Evolutionary conservation across 176 grass and related monocot species (phyloP).

Genomic region (Puya raimondii): DNA sequence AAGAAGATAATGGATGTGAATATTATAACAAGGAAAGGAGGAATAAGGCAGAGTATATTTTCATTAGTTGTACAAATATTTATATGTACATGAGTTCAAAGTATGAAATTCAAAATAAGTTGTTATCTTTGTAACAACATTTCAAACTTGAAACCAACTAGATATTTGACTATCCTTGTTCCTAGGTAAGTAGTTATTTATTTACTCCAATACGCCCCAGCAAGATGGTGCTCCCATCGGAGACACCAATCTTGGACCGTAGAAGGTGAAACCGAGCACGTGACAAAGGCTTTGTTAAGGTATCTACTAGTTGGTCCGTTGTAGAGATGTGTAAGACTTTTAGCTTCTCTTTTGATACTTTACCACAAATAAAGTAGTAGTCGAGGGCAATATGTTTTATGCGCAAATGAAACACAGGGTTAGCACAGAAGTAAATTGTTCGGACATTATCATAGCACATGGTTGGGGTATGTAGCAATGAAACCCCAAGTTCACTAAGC

Average conservation of each 20-base stretch:
- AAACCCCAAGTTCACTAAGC: background rate
- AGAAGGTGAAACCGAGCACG: background rate
- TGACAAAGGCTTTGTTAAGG: background rate
- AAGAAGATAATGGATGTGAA: too few species aligned
- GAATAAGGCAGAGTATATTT: too few species aligned
- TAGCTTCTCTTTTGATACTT: background rate
- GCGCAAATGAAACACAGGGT: background rate
- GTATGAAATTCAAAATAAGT: too few species aligned
- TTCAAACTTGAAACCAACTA: too few species aligned
- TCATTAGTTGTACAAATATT: too few species aligned
- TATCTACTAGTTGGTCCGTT: background rate
- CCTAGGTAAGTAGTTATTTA: too few species aligned
- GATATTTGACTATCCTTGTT: too few species aligned
- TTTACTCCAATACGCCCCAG: too few species aligned
- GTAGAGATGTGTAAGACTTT: background rate
- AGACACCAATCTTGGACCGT: background rate
- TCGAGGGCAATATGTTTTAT: background rate
- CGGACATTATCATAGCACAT: slow-evolving; percentile 15
- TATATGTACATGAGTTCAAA: too few species aligned
- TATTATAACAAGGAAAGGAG: too few species aligned
- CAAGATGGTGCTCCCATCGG: background rate
- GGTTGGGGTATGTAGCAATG: background rate
- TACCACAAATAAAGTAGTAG: background rate
- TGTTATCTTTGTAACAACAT: too few species aligned
- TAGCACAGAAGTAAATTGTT: background rate